Conservation (phyloP, 495 filamentous ascomycete genomes). For the Aspergillus haitiensis region DNA sequence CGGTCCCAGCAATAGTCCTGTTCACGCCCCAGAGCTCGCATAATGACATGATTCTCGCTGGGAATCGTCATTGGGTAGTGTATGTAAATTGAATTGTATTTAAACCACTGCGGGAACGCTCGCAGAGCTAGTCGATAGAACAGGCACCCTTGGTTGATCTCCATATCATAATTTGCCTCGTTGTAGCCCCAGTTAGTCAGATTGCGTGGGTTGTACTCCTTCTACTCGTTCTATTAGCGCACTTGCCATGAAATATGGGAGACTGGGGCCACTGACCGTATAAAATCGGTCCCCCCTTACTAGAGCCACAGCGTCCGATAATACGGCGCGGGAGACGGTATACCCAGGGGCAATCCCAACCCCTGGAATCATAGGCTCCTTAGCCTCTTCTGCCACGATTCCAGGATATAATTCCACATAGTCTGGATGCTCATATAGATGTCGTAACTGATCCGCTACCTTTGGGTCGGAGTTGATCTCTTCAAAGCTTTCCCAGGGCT, state of each 20-base stretch:
- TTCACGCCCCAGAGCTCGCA: slow-evolving; percentile 64
- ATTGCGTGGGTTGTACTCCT: slow-evolving; percentile 68
- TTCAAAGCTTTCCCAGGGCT: slow-evolving; percentile 59
- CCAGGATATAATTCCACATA: slow-evolving; percentile 64
- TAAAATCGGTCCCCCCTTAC: slow-evolving; percentile 55
- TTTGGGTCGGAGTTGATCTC: slow-evolving; percentile 53
- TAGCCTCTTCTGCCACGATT: slow-evolving; percentile 54
- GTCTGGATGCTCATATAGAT: slow-evolving; percentile 60
- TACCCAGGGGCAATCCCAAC: slow-evolving; percentile 56
- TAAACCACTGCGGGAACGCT: slow-evolving; percentile 79
- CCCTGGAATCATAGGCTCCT: slow-evolving; percentile 52
- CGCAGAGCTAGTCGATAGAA: slow-evolving; percentile 79
- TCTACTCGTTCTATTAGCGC: slow-evolving; percentile 17
- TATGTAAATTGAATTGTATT: slow-evolving; percentile 74
- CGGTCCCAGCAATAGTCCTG: slow-evolving; percentile 68
- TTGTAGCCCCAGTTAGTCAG: slow-evolving; percentile 79
- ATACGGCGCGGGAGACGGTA: slow-evolving; percentile 54
- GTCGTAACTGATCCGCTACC: slow-evolving; percentile 2
- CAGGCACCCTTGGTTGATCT: slow-evolving; percentile 76
- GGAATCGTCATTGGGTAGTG: slow-evolving; percentile 83
- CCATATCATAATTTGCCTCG: slow-evolving; percentile 66
- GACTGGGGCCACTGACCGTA: slow-evolving; percentile 29
- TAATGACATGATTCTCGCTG: slow-evolving; percentile 67
- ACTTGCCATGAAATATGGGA: not conserved
- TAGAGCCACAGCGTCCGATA: slow-evolving; percentile 55